Evolutionary conservation across 495 filamentous ascomycete genomes (phyloP).

Genomic region (Talaromyces stipitatus): DNA sequence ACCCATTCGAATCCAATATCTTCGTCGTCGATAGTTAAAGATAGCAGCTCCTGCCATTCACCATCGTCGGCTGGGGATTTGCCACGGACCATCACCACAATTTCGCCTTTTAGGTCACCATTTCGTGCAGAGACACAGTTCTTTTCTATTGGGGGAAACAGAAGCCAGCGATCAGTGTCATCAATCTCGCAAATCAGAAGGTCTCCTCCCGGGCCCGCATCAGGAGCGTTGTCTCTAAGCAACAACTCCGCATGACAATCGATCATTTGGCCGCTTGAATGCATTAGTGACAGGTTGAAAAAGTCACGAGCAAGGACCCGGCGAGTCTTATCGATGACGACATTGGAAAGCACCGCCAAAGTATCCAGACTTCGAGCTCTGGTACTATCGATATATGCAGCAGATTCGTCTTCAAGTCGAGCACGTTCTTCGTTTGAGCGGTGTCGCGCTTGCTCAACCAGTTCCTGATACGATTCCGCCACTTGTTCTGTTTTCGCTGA

Average conservation of each 20-base stretch:
- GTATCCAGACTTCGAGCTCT: constrained; percentile 71
- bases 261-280: constrained; percentile 83
- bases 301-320: constrained; percentile 82
- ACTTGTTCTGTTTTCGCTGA: constrained; percentile 51
- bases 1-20: constrained; percentile 83
- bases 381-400: constrained; percentile 71
- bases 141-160: constrained; percentile 75
- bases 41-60: constrained; percentile 76
- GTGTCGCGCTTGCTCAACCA: constrained; percentile 68
- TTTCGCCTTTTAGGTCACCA: constrained; percentile 60
- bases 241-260: constrained; percentile 87
- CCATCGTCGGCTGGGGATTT: constrained; percentile 28
- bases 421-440: constrained; percentile 80
- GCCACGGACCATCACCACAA: constrained; percentile 76
- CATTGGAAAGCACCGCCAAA: constrained; percentile 56
- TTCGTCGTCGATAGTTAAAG: constrained; percentile 60
- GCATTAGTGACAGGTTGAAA: constrained; percentile 76
- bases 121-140: constrained; percentile 68
- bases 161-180: constrained; percentile 66
- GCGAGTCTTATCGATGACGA: constrained; percentile 63
- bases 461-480: constrained; percentile 53
- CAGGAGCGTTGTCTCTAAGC: constrained; percentile 65
- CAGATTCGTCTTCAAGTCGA: constrained; percentile 84
- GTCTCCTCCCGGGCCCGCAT: constrained; percentile 57
- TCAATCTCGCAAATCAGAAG: constrained; percentile 86